Base-by-base conservation (phyloP, 768 basidiomycete species). In the Lyophyllum decastes region DNA sequence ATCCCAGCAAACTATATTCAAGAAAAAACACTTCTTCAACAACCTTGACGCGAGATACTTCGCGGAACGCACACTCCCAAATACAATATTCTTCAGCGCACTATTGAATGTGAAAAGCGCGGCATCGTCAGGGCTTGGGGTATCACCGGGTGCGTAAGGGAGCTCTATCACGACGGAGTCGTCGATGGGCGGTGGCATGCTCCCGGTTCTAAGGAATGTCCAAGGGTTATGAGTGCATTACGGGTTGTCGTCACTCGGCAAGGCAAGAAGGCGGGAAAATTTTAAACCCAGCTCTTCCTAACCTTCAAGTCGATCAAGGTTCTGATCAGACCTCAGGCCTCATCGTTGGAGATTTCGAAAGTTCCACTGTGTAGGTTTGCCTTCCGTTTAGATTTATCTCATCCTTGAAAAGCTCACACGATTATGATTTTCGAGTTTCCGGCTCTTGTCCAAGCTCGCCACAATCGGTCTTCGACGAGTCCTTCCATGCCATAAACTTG, bases 1-100 rank as follows among this genome's bases (percentile, higher is more conserved):
- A 95, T 92, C 11, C 94, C 93, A 50, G 94, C 91, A 22, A 83
- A 69, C 91, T 91, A 52, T 46, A 53, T 44, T 45, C 34, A 51
- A 19, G 44, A 38, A 45, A 12, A 14, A 35, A 49, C n/a, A 26
- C 54, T 19, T 38, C 35, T 50, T 30, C 41, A 46, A 44, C 27
- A 21, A 3, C n/a, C 17, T n/a, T 41, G 40, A 41, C 40, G n/a
- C 40, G 40, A n/a, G n/a, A 41, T n/a, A 41, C n/a, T 10, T 41
- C 14, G 17, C 26, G 21, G 47, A 19, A 69, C 77, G 52, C 66
- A 82, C 79, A 62, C 78, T 80, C 51, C 82, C 82, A 65, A 79
- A 83, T 4, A 71, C 64, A 48, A 82, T 78, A 55, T 81, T 80
- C 61, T 78, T 80, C 22, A 71, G 60, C 9, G 77, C 81, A 25